phyloP scores from a whole-genome alignment of 1,284 basidiomycete species.

The Schizophyllum amplum region DNA sequence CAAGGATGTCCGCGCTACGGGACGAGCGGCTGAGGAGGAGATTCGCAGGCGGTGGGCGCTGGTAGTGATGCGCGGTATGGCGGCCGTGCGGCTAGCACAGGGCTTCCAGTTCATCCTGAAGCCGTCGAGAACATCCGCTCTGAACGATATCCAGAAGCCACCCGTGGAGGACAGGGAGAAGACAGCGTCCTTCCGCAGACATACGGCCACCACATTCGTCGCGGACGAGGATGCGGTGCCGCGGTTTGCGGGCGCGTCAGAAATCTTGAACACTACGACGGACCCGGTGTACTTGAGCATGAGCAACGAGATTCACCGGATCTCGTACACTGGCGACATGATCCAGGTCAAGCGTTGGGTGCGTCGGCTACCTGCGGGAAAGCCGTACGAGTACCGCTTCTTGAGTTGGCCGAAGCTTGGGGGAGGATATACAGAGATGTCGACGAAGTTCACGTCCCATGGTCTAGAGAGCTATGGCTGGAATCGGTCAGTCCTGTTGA shows the following conservation, averaged over 20 bases:
- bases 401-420: slow-evolving; percentile 91
- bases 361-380: slow-evolving; percentile 57
- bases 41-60: slow-evolving; percentile 66
- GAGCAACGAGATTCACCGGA: slow-evolving; percentile 91
- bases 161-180: slow-evolving; percentile 19
- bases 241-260: slow-evolving; percentile 61
- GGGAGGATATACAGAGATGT: slow-evolving; percentile 76
- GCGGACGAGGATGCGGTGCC: slow-evolving; percentile 46
- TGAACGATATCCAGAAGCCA: not conserved
- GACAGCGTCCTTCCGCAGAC: slow-evolving; percentile 28
- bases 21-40: slow-evolving; percentile 30
- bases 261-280: slow-evolving; percentile 57
- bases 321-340: slow-evolving; percentile 80
- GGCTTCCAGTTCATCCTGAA: slow-evolving; percentile 92
- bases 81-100: slow-evolving; percentile 84
- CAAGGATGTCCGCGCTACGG: slow-evolving; percentile 27
- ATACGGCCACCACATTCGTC: slow-evolving; percentile 41
- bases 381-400: slow-evolving; percentile 75
- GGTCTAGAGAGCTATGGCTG: slow-evolving; percentile 76
- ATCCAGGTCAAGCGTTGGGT: slow-evolving; percentile 89
- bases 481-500: slow-evolving; percentile 51
- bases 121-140: slow-evolving; percentile 20
- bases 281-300: slow-evolving; percentile 88
- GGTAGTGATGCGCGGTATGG: slow-evolving; percentile 90
- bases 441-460: slow-evolving; percentile 72